Evolutionary conservation across 768 basidiomycete species (phyloP), one percentile per base, ranked within the genome.

Genomic region (Filobasidium wieringae): DNA sequence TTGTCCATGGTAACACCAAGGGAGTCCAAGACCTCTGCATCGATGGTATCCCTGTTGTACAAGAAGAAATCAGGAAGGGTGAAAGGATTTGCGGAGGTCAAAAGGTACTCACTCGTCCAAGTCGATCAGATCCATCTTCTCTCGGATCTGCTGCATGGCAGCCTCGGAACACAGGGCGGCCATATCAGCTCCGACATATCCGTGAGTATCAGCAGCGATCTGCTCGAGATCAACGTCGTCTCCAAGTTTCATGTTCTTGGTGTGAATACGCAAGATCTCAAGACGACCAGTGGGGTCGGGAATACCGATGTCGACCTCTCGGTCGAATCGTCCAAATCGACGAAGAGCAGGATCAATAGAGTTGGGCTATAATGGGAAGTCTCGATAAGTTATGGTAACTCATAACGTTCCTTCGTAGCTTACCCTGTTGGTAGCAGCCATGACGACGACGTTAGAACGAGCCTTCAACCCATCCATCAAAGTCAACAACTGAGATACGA

Each of bases 1-100:
- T 97, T 97, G 70, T 99, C 95, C 93, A 96, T 96, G 29, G 95
- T 99, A 65, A 99, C 92, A 64, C 95, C 95, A 51, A 99, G 87
- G 6, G 92, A 88, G 76, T 99, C 95, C 55, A 99, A 86, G 1
- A 99, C 93, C 76, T 99, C 95, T 7, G 95, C 95, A 68, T 99
- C 95, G 70, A 99, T 99, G 51, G 93, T 96, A 71, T 99, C 95
- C 75, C 60, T 93, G 88, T 62, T 91, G 89, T 30, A 93, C 81
- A 73, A 92, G 90, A 63, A 93, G 90, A 65, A 90, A 77, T 66
- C 17, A 32, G 19, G 4, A 33, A 31, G 14, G n/a, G n/a, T 11
- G 8, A 41, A 12, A 15, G 41, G 14, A 26, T 24, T 3, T 30
- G 14, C 45, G 15, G 24, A 49, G 45, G 15, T 19, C 14, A 3